phyloP scores from a whole-genome alignment of 2,329 filamentous ascomycete genomes.

The Fusarium phyllophilum region DNA sequence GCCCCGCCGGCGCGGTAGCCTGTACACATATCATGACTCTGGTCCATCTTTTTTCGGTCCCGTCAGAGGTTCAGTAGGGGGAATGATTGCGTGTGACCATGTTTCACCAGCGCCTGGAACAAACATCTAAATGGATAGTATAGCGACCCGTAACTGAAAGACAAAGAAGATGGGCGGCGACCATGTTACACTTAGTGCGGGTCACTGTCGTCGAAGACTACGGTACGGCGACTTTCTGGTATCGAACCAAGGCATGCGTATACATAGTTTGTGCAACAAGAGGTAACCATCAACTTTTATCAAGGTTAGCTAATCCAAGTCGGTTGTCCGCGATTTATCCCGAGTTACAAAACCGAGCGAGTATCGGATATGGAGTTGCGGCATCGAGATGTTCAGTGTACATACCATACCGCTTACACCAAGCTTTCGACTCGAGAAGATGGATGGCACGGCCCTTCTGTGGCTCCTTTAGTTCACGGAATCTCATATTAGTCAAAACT shows the following conservation, averaged over 20 bases:
- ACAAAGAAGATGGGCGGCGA: conserved; percentile 11
- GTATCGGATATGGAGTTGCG: neutral
- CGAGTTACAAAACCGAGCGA: conserved; percentile 1
- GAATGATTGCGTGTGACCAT: conserved; percentile 32
- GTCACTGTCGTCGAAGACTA: conserved; percentile 2
- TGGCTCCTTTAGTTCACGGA: conserved; percentile 14
- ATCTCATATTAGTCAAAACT: conserved; percentile 23
- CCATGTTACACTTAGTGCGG: conserved; percentile 15
- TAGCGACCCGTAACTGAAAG: conserved; percentile 1
- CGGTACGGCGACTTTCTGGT: neutral
- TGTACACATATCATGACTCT: conserved; percentile 35
- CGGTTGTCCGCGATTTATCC: neutral
- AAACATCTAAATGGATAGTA: conserved; percentile 13
- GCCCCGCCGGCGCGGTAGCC: conserved; percentile 34
- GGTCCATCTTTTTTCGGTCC: conserved; percentile 2
- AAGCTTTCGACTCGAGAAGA: conserved; percentile 6
- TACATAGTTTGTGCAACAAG: neutral
- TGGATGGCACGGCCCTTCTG: conserved; percentile 29
- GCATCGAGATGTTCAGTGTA: neutral
- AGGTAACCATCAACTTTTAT: neutral
- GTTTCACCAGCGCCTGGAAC: conserved; percentile 39
- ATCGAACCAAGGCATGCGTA: neutral
- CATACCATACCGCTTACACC: conserved; percentile 7
- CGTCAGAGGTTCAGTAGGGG: conserved; percentile 1
- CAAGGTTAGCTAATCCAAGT: neutral